These are phyloP conservation scores for Setomelanomma holmii DNA, from an alignment of 2,329 filamentous ascomycete genomes.

Conservation along the genomic window DNA sequence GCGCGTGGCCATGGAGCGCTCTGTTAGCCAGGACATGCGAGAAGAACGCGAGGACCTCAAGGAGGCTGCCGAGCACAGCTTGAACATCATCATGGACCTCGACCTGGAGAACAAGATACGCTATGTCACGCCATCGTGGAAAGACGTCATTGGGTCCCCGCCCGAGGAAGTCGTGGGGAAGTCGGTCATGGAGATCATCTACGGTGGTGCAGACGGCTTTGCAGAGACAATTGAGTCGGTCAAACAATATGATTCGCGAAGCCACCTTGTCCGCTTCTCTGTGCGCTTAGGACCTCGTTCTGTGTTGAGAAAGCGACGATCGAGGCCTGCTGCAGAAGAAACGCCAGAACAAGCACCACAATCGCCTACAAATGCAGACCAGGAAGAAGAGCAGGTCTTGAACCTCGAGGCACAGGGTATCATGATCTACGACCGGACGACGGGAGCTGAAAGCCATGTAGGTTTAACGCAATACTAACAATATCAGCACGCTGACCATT, in stretches of 20 bases:
- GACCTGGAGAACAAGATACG: conserved; percentile 88
- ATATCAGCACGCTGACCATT: conserved; percentile 29
- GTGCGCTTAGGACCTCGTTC: conserved; percentile 47
- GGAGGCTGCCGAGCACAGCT: conserved; percentile 92
- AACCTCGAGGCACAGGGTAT: conserved; percentile 96
- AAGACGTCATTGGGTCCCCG: conserved; percentile 84
- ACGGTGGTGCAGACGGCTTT: conserved; percentile 82
- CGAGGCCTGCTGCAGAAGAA: conserved; percentile 30
- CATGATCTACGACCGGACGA: conserved; percentile 92
- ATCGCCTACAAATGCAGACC: conserved; percentile 32
- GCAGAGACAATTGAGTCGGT: conserved; percentile 84
- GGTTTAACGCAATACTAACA: conserved; percentile 49
- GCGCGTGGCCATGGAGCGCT: conserved; percentile 60
- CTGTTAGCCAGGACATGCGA: conserved; percentile 86
- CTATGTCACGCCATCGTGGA: conserved; percentile 97
- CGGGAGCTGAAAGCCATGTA: conserved; percentile 89
- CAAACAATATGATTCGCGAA: conserved; percentile 86
- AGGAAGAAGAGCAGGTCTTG: conserved; percentile 62
- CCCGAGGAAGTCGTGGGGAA: conserved; percentile 76
- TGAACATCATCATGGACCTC: conserved; percentile 95
- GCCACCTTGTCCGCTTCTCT: conserved; percentile 69
- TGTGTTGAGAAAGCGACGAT: conserved; percentile 40
- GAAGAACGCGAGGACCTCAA: conserved; percentile 93
- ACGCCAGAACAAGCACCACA: conserved; percentile 40
- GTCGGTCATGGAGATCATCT: conserved; percentile 79